These are phyloP conservation scores for Tuber melanosporum DNA, from an alignment of 495 filamentous ascomycete species.

Conservation along the genomic window DNA sequence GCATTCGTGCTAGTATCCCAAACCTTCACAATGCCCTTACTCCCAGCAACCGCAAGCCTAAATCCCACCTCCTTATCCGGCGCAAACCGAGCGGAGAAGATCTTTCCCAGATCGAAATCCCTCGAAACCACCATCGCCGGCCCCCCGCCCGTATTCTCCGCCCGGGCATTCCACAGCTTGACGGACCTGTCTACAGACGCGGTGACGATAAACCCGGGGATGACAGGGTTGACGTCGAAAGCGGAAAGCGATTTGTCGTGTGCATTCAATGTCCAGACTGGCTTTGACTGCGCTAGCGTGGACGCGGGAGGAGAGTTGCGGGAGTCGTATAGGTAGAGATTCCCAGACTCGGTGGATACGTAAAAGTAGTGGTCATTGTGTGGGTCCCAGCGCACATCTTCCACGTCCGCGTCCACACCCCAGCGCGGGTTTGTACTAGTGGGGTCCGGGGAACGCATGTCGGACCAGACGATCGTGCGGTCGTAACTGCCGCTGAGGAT, in stretches of 20 bases:
- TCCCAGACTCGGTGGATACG: conserved; percentile 83
- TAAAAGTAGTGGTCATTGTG: conserved; percentile 91
- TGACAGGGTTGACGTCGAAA: conserved; percentile 83
- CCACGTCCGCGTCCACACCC: conserved; percentile 91
- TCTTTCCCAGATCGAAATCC: conserved; percentile 85
- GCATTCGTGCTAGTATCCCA: conserved; percentile 97
- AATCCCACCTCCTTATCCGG: conserved; percentile 86
- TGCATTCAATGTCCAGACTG: conserved; percentile 89
- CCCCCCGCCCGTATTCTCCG: conserved; percentile 48
- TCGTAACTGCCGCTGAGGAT: conserved; percentile 92
- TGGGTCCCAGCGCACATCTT: conserved; percentile 84
- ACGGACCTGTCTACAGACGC: conserved; percentile 88
- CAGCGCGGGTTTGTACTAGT: conserved; percentile 59
- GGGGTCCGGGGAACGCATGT: conserved; percentile 84
- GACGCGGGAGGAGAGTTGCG: conserved; percentile 57
- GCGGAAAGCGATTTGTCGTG: conserved; percentile 89
- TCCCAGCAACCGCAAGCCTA: conserved; percentile 84
- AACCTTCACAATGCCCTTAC: conserved; percentile 84
- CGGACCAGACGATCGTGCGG: conserved; percentile 78
- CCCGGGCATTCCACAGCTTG: conserved; percentile 89
- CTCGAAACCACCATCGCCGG: conserved; percentile 86
- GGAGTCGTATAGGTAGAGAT: conserved; percentile 80
- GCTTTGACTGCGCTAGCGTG: conserved; percentile 64
- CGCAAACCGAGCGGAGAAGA: conserved; percentile 84
- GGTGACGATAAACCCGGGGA: conserved; percentile 88